These are phyloP conservation scores for Sanguinoderma infundibulare DNA, from an alignment of 1,284 basidiomycete species.

Conservation along the genomic window DNA sequence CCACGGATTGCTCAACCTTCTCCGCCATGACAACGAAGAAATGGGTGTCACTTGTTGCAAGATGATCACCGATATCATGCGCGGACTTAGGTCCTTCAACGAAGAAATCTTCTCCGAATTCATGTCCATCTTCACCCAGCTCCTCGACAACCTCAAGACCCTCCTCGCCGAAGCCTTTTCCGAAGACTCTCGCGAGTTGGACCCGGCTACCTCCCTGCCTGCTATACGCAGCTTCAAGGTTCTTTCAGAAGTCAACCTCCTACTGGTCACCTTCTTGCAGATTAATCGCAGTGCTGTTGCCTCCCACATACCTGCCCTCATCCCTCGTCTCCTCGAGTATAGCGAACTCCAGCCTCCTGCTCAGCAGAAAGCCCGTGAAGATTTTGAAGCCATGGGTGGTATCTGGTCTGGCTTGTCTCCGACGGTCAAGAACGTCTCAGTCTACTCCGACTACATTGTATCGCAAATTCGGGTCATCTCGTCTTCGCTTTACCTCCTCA, in stretches of 20 bases:
- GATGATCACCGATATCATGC: constrained; percentile 84
- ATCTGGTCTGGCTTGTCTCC: constrained; percentile 89
- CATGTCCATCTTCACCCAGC: constrained; percentile 76
- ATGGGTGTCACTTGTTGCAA: constrained; percentile 93
- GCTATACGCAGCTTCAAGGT: constrained; percentile 93
- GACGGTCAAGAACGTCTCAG: constrained; percentile 74
- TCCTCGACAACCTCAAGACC: constrained; percentile 78
- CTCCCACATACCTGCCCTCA: constrained; percentile 74
- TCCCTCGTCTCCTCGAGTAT: constrained; percentile 78
- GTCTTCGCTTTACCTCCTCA: constrained; percentile 90
- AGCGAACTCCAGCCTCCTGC: constrained; percentile 86
- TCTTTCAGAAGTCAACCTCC: constrained; percentile 92
- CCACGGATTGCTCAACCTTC: constrained; percentile 78
- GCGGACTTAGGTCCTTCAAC: constrained; percentile 71
- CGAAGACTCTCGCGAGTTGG: constrained; percentile 59
- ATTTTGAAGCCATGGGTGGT: constrained; percentile 78
- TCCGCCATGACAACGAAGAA: constrained; percentile 96
- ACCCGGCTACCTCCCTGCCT: constrained; percentile 64
- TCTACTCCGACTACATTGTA: constrained; percentile 89
- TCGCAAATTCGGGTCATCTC: constrained; percentile 98
- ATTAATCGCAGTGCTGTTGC: constrained; percentile 73
- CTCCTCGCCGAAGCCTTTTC: constrained; percentile 83
- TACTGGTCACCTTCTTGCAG: constrained; percentile 92
- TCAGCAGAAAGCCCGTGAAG: constrained; percentile 83
- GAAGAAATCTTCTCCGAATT: constrained; percentile 86